Percentiles rank a stretch among this genome's conserved stretches.
phyloP scores from a whole-genome alignment of 1,284 basidiomycete genomes.

The Hypsizygus ulmarius region DNA sequence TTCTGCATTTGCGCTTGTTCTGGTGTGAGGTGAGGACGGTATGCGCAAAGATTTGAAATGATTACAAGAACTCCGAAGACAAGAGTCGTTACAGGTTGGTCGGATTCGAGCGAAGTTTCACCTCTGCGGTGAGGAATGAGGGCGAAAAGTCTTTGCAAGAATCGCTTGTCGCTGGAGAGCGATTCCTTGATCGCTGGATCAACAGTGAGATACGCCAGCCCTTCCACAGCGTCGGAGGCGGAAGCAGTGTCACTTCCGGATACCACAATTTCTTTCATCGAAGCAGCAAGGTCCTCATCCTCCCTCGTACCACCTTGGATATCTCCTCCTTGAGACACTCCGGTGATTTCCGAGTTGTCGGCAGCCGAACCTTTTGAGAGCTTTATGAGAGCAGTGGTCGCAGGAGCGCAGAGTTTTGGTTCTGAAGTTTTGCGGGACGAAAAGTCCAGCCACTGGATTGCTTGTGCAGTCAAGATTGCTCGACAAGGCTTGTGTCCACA shows the following conservation, averaged over 20 bases:
- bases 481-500: conserved; percentile 72
- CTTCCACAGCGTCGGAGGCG: conserved; percentile 72
- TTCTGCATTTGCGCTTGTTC: conserved; percentile 82
- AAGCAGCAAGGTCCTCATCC: conserved; percentile 48
- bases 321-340: conserved; percentile 25
- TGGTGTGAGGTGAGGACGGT: conserved; percentile 67
- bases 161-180: conserved; percentile 51
- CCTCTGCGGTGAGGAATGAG: conserved; percentile 52
- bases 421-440: conserved; percentile 50
- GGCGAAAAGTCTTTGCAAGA: conserved; percentile 63
- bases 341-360: conserved; percentile 42
- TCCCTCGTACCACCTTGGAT: conserved; percentile 26
- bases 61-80: conserved; percentile 78
- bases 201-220: conserved; percentile 76
- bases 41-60: conserved; percentile 69
- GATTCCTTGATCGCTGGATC: conserved; percentile 65
- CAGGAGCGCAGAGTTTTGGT: conserved; percentile 52
- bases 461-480: conserved; percentile 52
- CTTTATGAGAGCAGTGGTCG: conserved; percentile 78
- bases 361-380: conserved; percentile 55
- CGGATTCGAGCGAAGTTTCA: conserved; percentile 21
- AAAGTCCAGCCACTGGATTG: conserved; percentile 59
- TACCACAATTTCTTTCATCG: conserved; percentile 59
- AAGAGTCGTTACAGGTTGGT: conserved; percentile 46
- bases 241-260: conserved; percentile 38